Base-by-base conservation (phyloP, 441 rosid species). In the Pelargonium myrrhifolium region DNA sequence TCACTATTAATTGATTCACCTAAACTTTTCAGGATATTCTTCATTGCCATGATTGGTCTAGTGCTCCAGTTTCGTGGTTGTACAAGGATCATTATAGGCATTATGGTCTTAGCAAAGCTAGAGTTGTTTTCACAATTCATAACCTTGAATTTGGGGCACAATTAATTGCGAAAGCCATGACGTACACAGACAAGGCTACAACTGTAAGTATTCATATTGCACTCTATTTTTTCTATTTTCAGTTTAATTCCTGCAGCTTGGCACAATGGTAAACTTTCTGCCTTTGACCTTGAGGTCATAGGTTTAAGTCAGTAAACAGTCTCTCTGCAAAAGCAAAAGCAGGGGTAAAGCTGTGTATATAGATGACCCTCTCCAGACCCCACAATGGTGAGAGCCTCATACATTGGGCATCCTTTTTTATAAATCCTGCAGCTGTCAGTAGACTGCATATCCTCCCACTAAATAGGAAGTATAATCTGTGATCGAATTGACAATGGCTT, bases 1-100 rank as follows among this genome's bases (percentile, higher is more conserved):
- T 18, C 64, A 60, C 24, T 24, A 15, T 42, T 75, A 51, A 64
- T 21, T 31, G 66, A 37, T 72, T 58, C 45, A 74, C 60, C 75
- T 68, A 60, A 64, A 42, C 66, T 71, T 69, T 68, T 74, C 87
- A 91, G 99, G 99, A 94, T 80, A 91, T 94, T 71, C 84, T 93
- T 76, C 99, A 93, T 70, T 93, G 96, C 75, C 99, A 93, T 40
- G 99, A 91, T 81, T 93, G 99, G 97, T 89, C 99, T 7, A 89
- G 89, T 74, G 97, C 97, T 69, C 96, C 96, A 21, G 92, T 89
- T 72, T 75, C 96, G 45, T 88, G 96, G 99, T 74, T 91, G 74
- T 89, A 81, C 67, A 93, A 91, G 83, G 97, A 93, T 77, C 82
- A 79, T 31, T 93, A 89, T 69, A 79, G 71, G 84, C 89, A 89